Base-by-base conservation (phyloP, 2,329 filamentous ascomycete species). In the Penicillium psychrosexuale region DNA sequence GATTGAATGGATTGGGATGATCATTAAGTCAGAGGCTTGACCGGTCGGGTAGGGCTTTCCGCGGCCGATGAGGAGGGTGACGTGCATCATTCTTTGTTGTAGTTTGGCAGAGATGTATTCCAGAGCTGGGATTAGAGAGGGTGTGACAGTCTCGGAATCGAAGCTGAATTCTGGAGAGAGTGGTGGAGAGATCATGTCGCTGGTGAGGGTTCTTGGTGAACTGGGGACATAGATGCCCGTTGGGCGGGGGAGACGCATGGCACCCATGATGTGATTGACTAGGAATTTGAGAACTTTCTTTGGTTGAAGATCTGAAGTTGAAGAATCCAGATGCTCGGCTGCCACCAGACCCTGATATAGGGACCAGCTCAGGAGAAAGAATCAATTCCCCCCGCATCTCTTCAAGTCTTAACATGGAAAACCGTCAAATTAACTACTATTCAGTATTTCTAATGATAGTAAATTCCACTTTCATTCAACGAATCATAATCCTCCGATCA, bases 41-140 rank as follows among this genome's bases (percentile, higher is more conserved):
- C 70, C 72, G 6, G 72, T 73, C 1, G 72, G 72, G 31, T 69
- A 69, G 37, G 74, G 74, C 51, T 72, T 74, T 13, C 69, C 70
- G 6, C 72, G 72, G 19, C 73, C 71, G 31, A 75, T 67, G n/a
- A 77, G 64, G 13, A 76, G 63, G 1, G 73, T 75, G 55, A 75
- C 65, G 39, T 77, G 74, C 60, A 74, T 66, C 47, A 66, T 67
- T 51, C 66, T 69, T 55, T 73, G 69, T 47, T 73, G 69, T 0
- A 77, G 65, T 51, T 75, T 76, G 52, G 60, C 63, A 24, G 74
- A 76, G 33, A 77, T 72, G 50, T 75, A 76, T 47, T 75, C 73
- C 9, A 76, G 61, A 8, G 73, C 73, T 1, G 73, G 71, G n/a
- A 74, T 56, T 28, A 73, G 65, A 6, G 70, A 71, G 0, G 70